Evolutionary conservation across 2,329 filamentous ascomycete species (phyloP).

Genomic region (Penicillium concentricum): DNA sequence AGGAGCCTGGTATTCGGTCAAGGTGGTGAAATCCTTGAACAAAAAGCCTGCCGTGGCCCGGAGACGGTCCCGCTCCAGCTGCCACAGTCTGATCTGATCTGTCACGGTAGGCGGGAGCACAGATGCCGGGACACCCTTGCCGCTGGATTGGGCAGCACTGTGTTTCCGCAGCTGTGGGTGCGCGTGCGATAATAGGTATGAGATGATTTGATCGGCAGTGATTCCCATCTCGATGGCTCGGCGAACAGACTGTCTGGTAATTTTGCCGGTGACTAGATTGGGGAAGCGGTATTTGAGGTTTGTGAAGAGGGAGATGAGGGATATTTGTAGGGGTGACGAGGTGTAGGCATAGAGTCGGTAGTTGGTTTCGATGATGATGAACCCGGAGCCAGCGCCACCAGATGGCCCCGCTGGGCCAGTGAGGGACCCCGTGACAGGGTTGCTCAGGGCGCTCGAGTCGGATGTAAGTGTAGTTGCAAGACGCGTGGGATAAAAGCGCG

Average conservation of each 20-base stretch:
- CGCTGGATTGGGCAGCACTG: slow-evolving; percentile 41
- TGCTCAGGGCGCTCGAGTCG: slow-evolving; percentile 69
- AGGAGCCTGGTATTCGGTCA: slow-evolving; percentile 58
- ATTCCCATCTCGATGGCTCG: slow-evolving; percentile 87
- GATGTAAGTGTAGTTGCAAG: slow-evolving; percentile 89
- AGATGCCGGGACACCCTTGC: slow-evolving; percentile 49
- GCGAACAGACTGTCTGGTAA: slow-evolving; percentile 85
- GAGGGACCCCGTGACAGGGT: slow-evolving; percentile 67
- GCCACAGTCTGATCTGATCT: slow-evolving; percentile 96
- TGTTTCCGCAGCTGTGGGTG: slow-evolving; percentile 87
- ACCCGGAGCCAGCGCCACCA: slow-evolving; percentile 54
- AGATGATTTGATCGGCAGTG: slow-evolving; percentile 91
- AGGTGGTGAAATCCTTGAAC: slow-evolving; percentile 81
- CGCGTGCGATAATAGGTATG: slow-evolving; percentile 86
- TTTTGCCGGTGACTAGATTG: slow-evolving; percentile 87
- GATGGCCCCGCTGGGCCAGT: slow-evolving; percentile 33
- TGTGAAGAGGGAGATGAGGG: slow-evolving; percentile 85
- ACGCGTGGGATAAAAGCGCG: slow-evolving; percentile 80
- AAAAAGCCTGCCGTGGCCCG: slow-evolving; percentile 78
- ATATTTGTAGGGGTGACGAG: slow-evolving; percentile 87
- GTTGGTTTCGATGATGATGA: slow-evolving; percentile 96
- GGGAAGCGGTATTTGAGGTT: slow-evolving; percentile 87
- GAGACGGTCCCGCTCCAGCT: slow-evolving; percentile 95
- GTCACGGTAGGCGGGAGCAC: slow-evolving; percentile 92
- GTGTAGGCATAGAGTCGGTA: slow-evolving; percentile 98